A percentile compares a stretch with the other conserved stretches of the same genome.
Conservation (phyloP, 257 asterid genomes). For the Perilla frutescens region DNA sequence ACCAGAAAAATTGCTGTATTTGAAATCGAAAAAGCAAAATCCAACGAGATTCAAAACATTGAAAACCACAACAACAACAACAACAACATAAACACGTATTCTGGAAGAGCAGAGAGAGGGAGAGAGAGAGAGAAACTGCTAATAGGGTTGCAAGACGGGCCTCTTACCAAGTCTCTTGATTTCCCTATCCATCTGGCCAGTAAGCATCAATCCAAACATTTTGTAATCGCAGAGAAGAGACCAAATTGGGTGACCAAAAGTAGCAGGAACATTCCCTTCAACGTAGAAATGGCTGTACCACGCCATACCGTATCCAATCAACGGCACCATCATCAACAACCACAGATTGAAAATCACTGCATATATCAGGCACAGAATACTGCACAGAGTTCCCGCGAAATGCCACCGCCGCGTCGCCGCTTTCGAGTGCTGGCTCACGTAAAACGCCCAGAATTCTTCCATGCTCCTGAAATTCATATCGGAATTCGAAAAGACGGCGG, state of each 20-base stretch:
- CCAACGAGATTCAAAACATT: too few species aligned
- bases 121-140: too few species aligned
- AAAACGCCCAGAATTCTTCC: constrained; percentile 97
- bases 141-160: constrained; percentile 77
- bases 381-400: constrained; percentile 83
- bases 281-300: constrained; percentile 98
- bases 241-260: constrained; percentile 97
- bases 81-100: too few species aligned
- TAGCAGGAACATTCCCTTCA: constrained; percentile 88
- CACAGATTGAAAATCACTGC: constrained; percentile 79
- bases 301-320: constrained; percentile 85
- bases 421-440: constrained; percentile 90
- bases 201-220: constrained; percentile 97
- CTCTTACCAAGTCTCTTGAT: constrained; percentile 99
- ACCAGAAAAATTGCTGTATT: too few species aligned
- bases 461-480: constrained; percentile 81
- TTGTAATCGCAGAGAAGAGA: constrained; percentile 88
- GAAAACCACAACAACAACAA: too few species aligned
- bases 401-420: constrained; percentile 95
- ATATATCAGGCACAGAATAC: constrained; percentile 72
- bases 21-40: too few species aligned
- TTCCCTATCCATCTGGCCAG: constrained; percentile 92
- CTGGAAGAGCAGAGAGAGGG: too few species aligned
- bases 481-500: background rate
- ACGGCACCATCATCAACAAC: constrained; percentile 68